These are phyloP conservation scores for Fusarium mangiferae DNA, from an alignment of 2,329 filamentous ascomycete species.

Conservation along the genomic window DNA sequence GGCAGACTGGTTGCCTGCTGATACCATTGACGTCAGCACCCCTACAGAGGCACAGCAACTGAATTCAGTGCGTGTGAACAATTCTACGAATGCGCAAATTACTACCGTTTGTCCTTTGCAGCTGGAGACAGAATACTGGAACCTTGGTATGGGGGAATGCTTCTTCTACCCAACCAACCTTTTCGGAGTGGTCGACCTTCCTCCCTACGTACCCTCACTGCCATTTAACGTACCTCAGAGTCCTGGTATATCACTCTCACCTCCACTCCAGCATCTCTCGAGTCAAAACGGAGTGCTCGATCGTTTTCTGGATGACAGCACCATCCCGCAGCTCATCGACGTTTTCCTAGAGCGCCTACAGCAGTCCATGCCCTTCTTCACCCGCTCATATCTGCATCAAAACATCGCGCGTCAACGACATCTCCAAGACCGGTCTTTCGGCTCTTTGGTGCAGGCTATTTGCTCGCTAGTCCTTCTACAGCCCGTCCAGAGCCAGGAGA, in stretches of 20 bases:
- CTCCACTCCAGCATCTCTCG: neutral
- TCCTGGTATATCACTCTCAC: accelerated
- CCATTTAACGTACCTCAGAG: accelerated
- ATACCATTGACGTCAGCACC: neutral
- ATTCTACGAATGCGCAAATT: neutral
- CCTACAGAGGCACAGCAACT: neutral
- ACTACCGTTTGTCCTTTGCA: too few relatives aligned
- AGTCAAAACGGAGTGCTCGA: neutral
- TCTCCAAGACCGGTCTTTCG: neutral
- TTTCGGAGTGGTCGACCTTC: neutral
- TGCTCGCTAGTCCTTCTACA: neutral
- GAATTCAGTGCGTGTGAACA: accelerated
- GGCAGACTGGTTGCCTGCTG: neutral
- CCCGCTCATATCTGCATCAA: neutral
- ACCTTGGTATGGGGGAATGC: neutral
- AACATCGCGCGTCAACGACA: neutral
- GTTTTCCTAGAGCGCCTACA: neutral
- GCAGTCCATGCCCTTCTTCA: neutral
- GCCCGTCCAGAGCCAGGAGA: neutral
- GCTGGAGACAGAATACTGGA: neutral
- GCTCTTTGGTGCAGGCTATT: neutral
- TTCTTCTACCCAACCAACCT: neutral
- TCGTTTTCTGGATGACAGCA: neutral
- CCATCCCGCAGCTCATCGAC: neutral
- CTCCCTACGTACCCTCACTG: accelerated